Percentiles rank a stretch among this genome's conserved stretches.
These are phyloP conservation scores for Golovinomyces cichoracearum DNA, from an alignment of 2,329 filamentous ascomycete species.

Conservation along the genomic window DNA sequence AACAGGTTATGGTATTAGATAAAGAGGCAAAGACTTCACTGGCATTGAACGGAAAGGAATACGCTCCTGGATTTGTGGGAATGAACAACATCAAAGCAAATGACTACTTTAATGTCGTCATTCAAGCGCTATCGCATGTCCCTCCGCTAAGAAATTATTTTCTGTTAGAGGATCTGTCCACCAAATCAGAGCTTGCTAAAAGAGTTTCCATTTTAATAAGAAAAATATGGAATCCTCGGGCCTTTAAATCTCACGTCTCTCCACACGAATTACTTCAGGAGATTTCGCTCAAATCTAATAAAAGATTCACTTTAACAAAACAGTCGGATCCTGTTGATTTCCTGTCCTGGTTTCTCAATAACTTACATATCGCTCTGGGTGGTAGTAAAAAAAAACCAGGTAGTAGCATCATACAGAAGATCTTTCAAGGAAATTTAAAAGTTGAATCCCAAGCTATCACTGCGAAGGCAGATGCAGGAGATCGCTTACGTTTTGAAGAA, in stretches of 20 bases:
- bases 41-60: slow-evolving; percentile 61
- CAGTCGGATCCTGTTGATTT: slow-evolving; percentile 96
- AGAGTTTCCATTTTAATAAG: slow-evolving; percentile 72
- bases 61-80: slow-evolving; percentile 81
- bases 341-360: slow-evolving; percentile 90
- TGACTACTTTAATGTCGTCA: slow-evolving; percentile 89
- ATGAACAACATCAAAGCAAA: slow-evolving; percentile 99
- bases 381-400: slow-evolving; percentile 69
- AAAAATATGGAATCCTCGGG: slow-evolving; percentile 93
- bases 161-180: slow-evolving; percentile 57
- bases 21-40: slow-evolving; percentile 34
- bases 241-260: slow-evolving; percentile 90
- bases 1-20: slow-evolving; percentile 61
- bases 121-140: slow-evolving; percentile 78
- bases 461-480: slow-evolving; percentile 62
- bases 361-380: slow-evolving; percentile 72
- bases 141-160: slow-evolving; percentile 74
- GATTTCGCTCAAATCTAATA: slow-evolving; percentile 67
- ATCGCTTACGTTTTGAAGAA: slow-evolving; percentile 79
- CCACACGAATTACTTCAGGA: slow-evolving; percentile 93
- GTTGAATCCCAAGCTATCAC: slow-evolving; percentile 88
- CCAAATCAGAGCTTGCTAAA: slow-evolving; percentile 56
- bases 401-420: slow-evolving; percentile 65
- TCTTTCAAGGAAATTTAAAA: slow-evolving; percentile 79
- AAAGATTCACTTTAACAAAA: slow-evolving; percentile 68